Evolutionary conservation across 2,329 filamentous ascomycete species (phyloP).

Genomic region (Diaporthe eres): DNA sequence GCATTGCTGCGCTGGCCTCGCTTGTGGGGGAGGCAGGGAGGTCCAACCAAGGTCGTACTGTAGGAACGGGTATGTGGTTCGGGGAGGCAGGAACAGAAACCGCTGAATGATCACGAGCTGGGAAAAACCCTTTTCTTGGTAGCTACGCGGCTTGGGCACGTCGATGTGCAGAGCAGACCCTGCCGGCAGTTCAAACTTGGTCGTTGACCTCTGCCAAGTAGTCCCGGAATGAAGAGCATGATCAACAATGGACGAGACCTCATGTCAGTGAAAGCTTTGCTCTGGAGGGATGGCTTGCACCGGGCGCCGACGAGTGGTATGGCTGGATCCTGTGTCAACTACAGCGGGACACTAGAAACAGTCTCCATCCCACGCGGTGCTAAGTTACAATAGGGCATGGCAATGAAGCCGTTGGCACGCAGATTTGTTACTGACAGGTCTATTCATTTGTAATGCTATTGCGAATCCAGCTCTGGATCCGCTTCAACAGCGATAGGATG

Average conservation of each 20-base stretch:
- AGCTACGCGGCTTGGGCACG: background rate
- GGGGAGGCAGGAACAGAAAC: background rate
- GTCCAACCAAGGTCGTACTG: no score
- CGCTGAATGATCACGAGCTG: background rate
- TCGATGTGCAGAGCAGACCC: background rate
- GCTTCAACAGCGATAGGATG: constrained; percentile 64
- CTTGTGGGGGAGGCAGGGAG: background rate
- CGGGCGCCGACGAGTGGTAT: background rate
- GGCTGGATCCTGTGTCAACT: background rate
- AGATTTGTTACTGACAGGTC: background rate
- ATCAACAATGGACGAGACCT: background rate
- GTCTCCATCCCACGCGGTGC: no score
- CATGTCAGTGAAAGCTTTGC: background rate
- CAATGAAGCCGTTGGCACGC: background rate
- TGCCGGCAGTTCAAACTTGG: background rate
- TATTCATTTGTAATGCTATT: background rate
- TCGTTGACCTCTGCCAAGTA: no score
- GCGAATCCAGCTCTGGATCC: constrained; percentile 46
- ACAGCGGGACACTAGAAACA: no score
- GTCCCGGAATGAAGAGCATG: background rate
- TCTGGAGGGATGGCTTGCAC: background rate
- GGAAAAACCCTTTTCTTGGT: no score
- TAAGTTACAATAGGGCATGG: no score
- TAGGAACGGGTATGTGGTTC: background rate
- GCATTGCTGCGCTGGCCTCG: background rate